These are phyloP conservation scores for Pichia cactophila DNA, from an alignment of 1,139 yeast species.

Conservation along the genomic window DNA sequence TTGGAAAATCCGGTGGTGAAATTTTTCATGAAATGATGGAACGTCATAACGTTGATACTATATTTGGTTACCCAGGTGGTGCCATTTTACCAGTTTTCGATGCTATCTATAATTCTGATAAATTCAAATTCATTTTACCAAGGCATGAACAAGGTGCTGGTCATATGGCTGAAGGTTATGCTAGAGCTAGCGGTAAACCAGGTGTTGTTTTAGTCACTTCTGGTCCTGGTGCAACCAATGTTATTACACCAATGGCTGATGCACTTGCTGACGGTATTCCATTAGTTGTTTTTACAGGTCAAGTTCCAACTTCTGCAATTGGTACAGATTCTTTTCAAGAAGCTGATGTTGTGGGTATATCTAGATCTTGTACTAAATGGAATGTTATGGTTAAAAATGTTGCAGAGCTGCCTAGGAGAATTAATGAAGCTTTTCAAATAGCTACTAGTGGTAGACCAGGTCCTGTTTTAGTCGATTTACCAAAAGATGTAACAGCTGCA, in stretches of 20 bases:
- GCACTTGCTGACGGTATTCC: slow-evolving; percentile 98
- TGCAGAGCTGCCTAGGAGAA: slow-evolving; percentile 89
- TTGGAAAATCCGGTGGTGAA: slow-evolving; percentile 95
- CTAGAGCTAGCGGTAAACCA: slow-evolving; percentile 92
- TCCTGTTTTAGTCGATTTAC: slow-evolving; percentile 94
- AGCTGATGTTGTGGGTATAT: slow-evolving; percentile 95
- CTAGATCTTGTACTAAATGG: slow-evolving; percentile 98
- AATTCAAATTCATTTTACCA: slow-evolving; percentile 85
- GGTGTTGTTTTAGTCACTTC: slow-evolving; percentile 97
- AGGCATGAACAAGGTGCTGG: slow-evolving; percentile 99
- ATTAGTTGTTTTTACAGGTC: slow-evolving; percentile 95
- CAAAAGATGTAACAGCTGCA: slow-evolving; percentile 95
- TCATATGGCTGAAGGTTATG: slow-evolving; percentile 99
- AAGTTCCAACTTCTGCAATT: slow-evolving; percentile 89
- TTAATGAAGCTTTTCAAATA: slow-evolving; percentile 95
- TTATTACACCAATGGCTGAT: slow-evolving; percentile 95
- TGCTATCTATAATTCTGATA: slow-evolving; percentile 86
- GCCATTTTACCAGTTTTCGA: slow-evolving; percentile 97
- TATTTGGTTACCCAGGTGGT: slow-evolving; percentile 96
- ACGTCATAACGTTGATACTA: slow-evolving; percentile 89
- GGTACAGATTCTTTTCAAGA: slow-evolving; percentile 99
- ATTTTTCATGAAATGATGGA: slow-evolving; percentile 98
- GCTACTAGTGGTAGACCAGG: slow-evolving; percentile 97
- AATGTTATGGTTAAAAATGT: slow-evolving; percentile 96
- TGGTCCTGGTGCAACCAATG: slow-evolving; percentile 98